Conservation (phyloP, 495 filamentous ascomycete species). For the Hypoxylon trugodes region DNA sequence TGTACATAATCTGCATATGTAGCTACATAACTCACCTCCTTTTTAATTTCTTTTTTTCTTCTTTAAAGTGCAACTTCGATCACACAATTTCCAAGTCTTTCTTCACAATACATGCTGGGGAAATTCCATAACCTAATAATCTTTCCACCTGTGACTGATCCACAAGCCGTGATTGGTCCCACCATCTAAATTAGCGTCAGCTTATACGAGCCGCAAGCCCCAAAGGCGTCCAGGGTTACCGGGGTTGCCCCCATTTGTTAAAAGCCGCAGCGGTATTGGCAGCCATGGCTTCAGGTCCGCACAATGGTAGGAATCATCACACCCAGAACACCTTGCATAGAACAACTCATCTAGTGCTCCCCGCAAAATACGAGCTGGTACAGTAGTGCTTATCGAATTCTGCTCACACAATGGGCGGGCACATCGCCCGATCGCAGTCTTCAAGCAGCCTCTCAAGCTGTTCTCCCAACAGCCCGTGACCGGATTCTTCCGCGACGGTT, state of each 20-base stretch:
- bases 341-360: constrained; percentile 33
- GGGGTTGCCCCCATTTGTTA: too few relatives aligned
- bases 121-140: too few relatives aligned
- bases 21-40: too few relatives aligned
- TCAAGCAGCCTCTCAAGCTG: constrained; percentile 62
- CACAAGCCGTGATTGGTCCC: not conserved
- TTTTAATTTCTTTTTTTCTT: too few relatives aligned
- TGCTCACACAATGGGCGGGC: constrained; percentile 6
- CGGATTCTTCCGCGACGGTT: constrained; percentile 68
- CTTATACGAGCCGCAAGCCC: constrained; percentile 36
- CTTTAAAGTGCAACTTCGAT: too few relatives aligned
- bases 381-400: constrained; percentile 23
- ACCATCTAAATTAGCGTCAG: constrained; percentile 22
- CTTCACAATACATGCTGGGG: too few relatives aligned
- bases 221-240: too few relatives aligned
- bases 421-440: constrained; percentile 51
- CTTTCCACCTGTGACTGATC: too few relatives aligned
- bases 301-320: constrained; percentile 33
- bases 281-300: constrained; percentile 30
- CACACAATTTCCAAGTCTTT: too few relatives aligned
- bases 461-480: constrained; percentile 66
- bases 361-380: constrained; percentile 32
- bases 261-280: too few relatives aligned
- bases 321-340: constrained; percentile 21
- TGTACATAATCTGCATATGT: too few relatives aligned